Percentiles rank a stretch among this genome's conserved stretches.
Evolutionary conservation across 1,284 basidiomycete genomes (phyloP).

Genomic region (Lentinula novae-zelandiae): DNA sequence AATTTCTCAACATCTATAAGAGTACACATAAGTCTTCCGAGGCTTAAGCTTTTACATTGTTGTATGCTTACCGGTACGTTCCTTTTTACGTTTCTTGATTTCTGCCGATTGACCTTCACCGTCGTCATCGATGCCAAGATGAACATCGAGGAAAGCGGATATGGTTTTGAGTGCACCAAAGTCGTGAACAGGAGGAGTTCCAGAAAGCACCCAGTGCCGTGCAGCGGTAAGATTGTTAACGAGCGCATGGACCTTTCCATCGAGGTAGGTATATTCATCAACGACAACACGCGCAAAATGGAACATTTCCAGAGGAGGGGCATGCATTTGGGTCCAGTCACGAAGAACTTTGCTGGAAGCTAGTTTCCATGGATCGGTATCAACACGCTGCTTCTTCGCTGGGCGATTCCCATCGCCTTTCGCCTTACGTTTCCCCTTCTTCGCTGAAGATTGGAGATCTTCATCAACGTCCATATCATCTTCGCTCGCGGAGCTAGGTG

Average conservation of each 20-base stretch:
- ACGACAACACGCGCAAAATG: slow-evolving; percentile 86
- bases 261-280: slow-evolving; percentile 94
- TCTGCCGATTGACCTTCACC: slow-evolving; percentile 74
- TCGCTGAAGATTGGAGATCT: slow-evolving; percentile 30
- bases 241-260: slow-evolving; percentile 76
- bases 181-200: slow-evolving; percentile 90
- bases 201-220: slow-evolving; percentile 92
- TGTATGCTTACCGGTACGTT: slow-evolving; percentile 68
- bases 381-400: slow-evolving; percentile 60
- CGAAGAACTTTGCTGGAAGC: slow-evolving; percentile 56
- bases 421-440: slow-evolving; percentile 47
- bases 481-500: slow-evolving; percentile 25
- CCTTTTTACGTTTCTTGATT: slow-evolving; percentile 76
- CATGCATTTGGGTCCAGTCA: slow-evolving; percentile 78
- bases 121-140: slow-evolving; percentile 88
- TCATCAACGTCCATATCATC: slow-evolving; percentile 62
- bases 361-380: slow-evolving; percentile 81
- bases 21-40: neutral
- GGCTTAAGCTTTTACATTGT: neutral
- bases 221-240: slow-evolving; percentile 77
- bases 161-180: slow-evolving; percentile 91
- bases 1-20: slow-evolving; percentile 83
- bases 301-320: slow-evolving; percentile 90
- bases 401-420: slow-evolving; percentile 42
- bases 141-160: slow-evolving; percentile 80